Evolutionary conservation across 148 eudicot species (phyloP).

Genomic region (Silene latifolia): DNA sequence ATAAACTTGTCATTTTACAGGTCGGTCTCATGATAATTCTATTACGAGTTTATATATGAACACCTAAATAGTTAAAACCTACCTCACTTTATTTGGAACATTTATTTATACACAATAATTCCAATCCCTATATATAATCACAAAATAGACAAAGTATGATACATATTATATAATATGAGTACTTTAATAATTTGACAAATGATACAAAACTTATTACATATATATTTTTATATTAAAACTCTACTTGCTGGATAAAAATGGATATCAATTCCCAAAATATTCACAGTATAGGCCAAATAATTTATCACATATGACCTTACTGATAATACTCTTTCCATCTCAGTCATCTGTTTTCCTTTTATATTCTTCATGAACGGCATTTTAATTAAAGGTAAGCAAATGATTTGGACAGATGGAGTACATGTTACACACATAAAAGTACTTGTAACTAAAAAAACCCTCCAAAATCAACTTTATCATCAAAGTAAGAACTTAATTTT

Average conservation of each 20-base stretch:
- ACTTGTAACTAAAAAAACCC: background rate
- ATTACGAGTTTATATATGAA: too few relatives aligned
- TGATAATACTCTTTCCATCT: background rate
- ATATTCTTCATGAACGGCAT: too few relatives aligned
- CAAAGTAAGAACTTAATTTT: too few relatives aligned
- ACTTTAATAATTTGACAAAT: constrained; percentile 1
- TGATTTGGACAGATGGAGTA: too few relatives aligned
- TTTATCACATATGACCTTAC: background rate
- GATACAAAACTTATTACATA: background rate
- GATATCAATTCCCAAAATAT: background rate
- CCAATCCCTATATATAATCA: background rate
- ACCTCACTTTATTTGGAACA: too few relatives aligned
- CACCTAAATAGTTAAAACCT: too few relatives aligned
- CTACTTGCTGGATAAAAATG: background rate
- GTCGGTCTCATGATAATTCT: background rate
- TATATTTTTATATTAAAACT: background rate
- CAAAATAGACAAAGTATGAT: background rate
- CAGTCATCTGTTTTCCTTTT: too few relatives aligned
- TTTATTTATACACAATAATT: too few relatives aligned
- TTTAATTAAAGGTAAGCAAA: too few relatives aligned
- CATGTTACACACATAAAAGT: too few relatives aligned
- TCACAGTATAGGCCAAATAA: background rate
- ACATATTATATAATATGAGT: background rate
- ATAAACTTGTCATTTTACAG: too few relatives aligned
- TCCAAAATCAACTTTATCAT: too few relatives aligned